phyloP scores from a whole-genome alignment of 805 yeast genomes.

The Metschnikowia amazonensis region DNA sequence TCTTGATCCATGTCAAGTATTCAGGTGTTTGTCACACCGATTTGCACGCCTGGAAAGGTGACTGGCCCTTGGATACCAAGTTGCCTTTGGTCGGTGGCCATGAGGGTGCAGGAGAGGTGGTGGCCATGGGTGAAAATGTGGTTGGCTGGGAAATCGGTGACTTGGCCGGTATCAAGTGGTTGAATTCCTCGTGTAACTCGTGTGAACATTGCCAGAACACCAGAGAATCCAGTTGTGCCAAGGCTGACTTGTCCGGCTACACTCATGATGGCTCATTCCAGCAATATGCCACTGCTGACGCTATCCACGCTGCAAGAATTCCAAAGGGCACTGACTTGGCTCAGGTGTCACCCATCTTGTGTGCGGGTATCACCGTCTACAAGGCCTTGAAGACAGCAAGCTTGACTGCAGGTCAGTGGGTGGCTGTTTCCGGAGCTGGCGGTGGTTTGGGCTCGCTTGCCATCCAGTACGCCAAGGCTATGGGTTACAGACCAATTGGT shows the following conservation, averaged over 20 bases:
- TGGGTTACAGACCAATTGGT: conserved; percentile 70
- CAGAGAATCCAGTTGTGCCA: conserved; percentile 67
- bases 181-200: conserved; percentile 69
- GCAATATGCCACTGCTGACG: conserved; percentile 86
- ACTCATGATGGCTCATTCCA: conserved; percentile 90
- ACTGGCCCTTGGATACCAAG: conserved; percentile 78
- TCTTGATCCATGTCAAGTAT: conserved; percentile 76
- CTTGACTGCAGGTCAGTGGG: conserved; percentile 68
- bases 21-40: conserved; percentile 95
- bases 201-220: conserved; percentile 72
- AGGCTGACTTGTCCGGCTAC: conserved; percentile 70
- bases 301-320: conserved; percentile 78
- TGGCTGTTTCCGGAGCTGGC: conserved; percentile 74
- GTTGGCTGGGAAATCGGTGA: conserved; percentile 73
- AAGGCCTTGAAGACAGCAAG: conserved; percentile 82
- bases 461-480: conserved; percentile 69
- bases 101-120: conserved; percentile 87
- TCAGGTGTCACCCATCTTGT: conserved; percentile 72
- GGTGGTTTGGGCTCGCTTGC: conserved; percentile 78
- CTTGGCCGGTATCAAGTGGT: conserved; percentile 80
- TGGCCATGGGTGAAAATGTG: conserved; percentile 68
- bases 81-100: conserved; percentile 84
- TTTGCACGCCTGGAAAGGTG: conserved; percentile 91
- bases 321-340: conserved; percentile 75
- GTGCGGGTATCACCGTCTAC: conserved; percentile 91